These are phyloP conservation scores for Hypoxylon fuscum DNA, from an alignment of 495 filamentous ascomycete genomes.

Conservation along the genomic window DNA sequence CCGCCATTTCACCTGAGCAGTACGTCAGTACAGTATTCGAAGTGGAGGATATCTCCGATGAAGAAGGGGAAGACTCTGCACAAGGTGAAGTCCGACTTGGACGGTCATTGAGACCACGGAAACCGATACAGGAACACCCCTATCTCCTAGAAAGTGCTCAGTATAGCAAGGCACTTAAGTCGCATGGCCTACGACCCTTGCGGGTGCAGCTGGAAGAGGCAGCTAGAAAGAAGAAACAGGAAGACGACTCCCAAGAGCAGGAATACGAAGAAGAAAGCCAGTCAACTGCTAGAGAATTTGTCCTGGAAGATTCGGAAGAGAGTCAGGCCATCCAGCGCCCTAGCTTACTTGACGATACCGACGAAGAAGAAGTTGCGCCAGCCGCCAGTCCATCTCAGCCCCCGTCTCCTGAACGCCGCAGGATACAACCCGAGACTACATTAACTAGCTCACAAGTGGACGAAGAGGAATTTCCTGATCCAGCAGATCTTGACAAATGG, in stretches of 20 bases:
- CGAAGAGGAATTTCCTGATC: slow-evolving; percentile 44
- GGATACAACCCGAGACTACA: neutral
- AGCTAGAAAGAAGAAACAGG: slow-evolving; percentile 35
- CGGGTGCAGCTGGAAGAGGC: slow-evolving; percentile 54
- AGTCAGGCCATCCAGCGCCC: slow-evolving; percentile 38
- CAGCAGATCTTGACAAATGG: slow-evolving; percentile 42
- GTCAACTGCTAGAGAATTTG: slow-evolving; percentile 34
- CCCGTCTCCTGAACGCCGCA: slow-evolving; percentile 22
- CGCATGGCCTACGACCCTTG: slow-evolving; percentile 70
- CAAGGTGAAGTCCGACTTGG: slow-evolving; percentile 39
- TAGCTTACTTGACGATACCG: slow-evolving; percentile 26
- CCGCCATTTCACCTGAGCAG: slow-evolving; percentile 6
- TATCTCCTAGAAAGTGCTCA: slow-evolving; percentile 74
- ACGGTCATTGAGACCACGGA: slow-evolving; percentile 69
- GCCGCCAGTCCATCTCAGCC: slow-evolving; percentile 16
- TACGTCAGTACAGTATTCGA: slow-evolving; percentile 21
- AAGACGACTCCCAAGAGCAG: slow-evolving; percentile 60
- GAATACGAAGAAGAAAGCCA: slow-evolving; percentile 63
- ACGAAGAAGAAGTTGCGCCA: slow-evolving; percentile 39
- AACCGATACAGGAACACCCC: slow-evolving; percentile 79
- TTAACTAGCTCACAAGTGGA: slow-evolving; percentile 39
- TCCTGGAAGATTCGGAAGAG: slow-evolving; percentile 39
- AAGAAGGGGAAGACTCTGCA: slow-evolving; percentile 28
- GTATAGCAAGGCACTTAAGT: slow-evolving; percentile 67
- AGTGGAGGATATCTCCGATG: slow-evolving; percentile 7